Percentiles rank a stretch among this genome's conserved stretches.
Evolutionary conservation across 768 basidiomycete species (phyloP).

Genomic region (Podaxis mareebaensis): DNA sequence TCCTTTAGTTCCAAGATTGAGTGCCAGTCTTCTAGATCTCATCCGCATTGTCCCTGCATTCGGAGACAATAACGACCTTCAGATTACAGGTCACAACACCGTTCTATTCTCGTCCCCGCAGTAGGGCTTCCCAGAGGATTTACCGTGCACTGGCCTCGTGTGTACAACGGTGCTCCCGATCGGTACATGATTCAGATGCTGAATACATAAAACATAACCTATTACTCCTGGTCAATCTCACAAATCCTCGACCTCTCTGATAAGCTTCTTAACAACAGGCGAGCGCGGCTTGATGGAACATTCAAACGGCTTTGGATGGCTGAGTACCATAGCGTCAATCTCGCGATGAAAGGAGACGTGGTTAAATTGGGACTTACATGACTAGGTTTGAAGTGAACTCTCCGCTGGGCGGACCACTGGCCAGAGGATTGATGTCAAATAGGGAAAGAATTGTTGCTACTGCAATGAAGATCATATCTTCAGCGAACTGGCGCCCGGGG

Average conservation of each 20-base stretch:
- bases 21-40: background rate
- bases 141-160: no score
- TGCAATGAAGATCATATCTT: slow-evolving; percentile 25
- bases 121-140: no score
- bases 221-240: background rate
- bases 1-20: background rate
- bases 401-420: slow-evolving; percentile 2
- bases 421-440: slow-evolving; percentile 21
- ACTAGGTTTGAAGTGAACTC: slow-evolving; percentile 10
- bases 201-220: background rate
- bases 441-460: slow-evolving; percentile 26
- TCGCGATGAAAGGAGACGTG: background rate
- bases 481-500: slow-evolving; percentile 26
- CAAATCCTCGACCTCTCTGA: slow-evolving; percentile 2
- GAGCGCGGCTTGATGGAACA: slow-evolving; percentile 17
- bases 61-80: background rate
- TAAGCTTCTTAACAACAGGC: slow-evolving; percentile 1
- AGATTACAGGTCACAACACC: background rate
- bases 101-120: no score
- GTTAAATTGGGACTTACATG: background rate
- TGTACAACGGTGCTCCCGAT: background rate
- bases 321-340: background rate
- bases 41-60: background rate
- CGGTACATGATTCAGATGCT: background rate
- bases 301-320: slow-evolving; percentile 17